Base-by-base conservation (phyloP, 1,284 basidiomycete species). In the Microbotryum silenes-acaulis region DNA sequence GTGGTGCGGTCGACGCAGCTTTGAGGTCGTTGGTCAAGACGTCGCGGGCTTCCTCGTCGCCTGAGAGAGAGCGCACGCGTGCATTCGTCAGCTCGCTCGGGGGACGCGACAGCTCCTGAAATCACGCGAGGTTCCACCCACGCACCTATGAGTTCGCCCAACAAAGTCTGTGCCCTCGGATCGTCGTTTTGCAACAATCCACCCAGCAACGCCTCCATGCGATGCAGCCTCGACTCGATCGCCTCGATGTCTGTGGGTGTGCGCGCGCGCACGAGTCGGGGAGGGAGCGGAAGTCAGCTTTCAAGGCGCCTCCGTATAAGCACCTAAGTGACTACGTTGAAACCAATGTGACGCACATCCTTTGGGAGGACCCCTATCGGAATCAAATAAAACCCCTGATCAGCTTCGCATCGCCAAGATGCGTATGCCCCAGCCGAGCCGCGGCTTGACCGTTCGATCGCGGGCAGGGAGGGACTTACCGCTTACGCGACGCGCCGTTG, bases 191-290 rank as follows among this genome's bases (percentile, higher is more conserved):
- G 79, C 50, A 91, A 78, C 56, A 91, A 78, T 3, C 72, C 72
- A 54, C 88, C 88, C 23, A 91, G 77, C 50, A 91, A 78, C 0
- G 89, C 88, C 73, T 91, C 89, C 48, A 88, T 88, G 72, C 91
- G 88, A 71, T 91, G 89, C 12, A 91, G 78, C 14, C 89, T 83
- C 14, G 87, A 87, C 74, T 91, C 89, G 71, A 91, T 89, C 29
- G 88, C 88, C 73, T 91, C 88, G 73, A 91, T 91, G 78, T 91
- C 91, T 3, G 89, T 89, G 72, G 89, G 89, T 42, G 37, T 16
- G 88, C 88, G 9, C 88, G 88, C 31, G 2, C 37, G 37, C 37
- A 2, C 37, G n/a, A n/a, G n/a, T n/a, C n/a, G n/a, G n/a, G n/a
- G n/a, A n/a, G n/a, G n/a, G n/a, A n/a, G n/a, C n/a, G n/a, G n/a